Evolutionary conservation across 176 grass and related monocot genomes (phyloP).

Genomic region (Themeda triandra): DNA sequence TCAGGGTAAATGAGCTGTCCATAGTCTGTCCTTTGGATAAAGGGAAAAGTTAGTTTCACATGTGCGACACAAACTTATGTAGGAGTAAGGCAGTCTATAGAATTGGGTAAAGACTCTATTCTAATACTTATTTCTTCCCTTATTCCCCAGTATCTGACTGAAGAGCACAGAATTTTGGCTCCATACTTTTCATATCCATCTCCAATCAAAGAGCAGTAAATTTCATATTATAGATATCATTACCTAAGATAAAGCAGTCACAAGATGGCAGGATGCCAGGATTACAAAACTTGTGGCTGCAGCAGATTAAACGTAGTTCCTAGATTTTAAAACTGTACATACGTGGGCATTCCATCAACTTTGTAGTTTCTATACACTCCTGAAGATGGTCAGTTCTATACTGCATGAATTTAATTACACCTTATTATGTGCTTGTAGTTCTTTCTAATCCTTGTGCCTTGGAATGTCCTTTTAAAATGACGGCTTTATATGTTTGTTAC

Average conservation of each 20-base stretch:
- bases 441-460: not conserved
- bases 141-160: not conserved
- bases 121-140: not conserved
- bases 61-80: not conserved
- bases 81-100: not conserved
- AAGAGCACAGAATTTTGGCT: not conserved
- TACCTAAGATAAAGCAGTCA: not conserved
- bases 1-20: not conserved
- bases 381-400: not conserved
- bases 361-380: not conserved
- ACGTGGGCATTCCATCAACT: not conserved
- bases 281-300: not conserved
- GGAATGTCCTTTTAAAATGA: not conserved
- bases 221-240: not conserved
- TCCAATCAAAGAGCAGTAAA: not conserved
- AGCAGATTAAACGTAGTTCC: not conserved
- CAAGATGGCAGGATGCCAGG: not conserved
- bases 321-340: not conserved
- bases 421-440: conserved; percentile 13
- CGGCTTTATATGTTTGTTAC: conserved; percentile 34
- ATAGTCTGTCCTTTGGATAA: not conserved
- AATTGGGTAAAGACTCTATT: not conserved
- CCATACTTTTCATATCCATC: not conserved
- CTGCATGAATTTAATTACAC: not conserved
- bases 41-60: not conserved